Base-by-base conservation (phyloP, 345 rosid species). In the Eucalyptus regnans region DNA sequence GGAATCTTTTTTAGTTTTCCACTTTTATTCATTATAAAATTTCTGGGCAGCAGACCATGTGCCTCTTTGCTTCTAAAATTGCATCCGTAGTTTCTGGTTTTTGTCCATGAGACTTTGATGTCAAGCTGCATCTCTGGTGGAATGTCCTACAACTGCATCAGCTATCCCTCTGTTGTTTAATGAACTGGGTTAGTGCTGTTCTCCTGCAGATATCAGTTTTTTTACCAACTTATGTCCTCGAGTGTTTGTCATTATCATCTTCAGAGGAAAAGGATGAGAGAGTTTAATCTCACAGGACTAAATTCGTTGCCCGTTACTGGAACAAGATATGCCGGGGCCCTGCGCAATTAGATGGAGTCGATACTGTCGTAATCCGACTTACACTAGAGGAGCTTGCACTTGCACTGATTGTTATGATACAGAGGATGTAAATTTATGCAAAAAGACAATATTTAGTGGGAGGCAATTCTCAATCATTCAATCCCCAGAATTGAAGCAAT, bases 41-140 rank as follows among this genome's bases (percentile, higher is more conserved):
- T n/a, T 81, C 66, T 86, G 76, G 14, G 87, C 56, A 89, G 89
- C 93, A 90, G 60, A 80, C 94, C 94, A 93, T 91, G 93, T 92
- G 94, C 91, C 60, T 86, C 33, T 83, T 49, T 29, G 48, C 48
- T 11, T 76, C 48, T 76, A 33, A 18, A 17, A 71, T 5, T 71
- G 81, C 41, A 71, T 33, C 44, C 81, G 33, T 22, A 71, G 44
- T 71, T 62, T 37, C 84, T 76, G 84, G 84, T 20, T 22, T 76
- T 20, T 76, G 84, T 41, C 48, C 84, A 41, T 3, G 50, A 87
- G 79, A 87, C 64, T 12, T 58, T 43, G 50, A 58, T 11, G 62
- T 41, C 76, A 9, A 17, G 44, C 25, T 51, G 51, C 60, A 1
- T 60, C 23, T 86, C 23, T 86, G 9, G 31, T 52, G 14, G 87